A percentile compares a stretch with the other conserved stretches of the same genome.
Conservation (phyloP, 1,284 basidiomycete species). For the Pseudozyma tsukubaensis region DNA sequence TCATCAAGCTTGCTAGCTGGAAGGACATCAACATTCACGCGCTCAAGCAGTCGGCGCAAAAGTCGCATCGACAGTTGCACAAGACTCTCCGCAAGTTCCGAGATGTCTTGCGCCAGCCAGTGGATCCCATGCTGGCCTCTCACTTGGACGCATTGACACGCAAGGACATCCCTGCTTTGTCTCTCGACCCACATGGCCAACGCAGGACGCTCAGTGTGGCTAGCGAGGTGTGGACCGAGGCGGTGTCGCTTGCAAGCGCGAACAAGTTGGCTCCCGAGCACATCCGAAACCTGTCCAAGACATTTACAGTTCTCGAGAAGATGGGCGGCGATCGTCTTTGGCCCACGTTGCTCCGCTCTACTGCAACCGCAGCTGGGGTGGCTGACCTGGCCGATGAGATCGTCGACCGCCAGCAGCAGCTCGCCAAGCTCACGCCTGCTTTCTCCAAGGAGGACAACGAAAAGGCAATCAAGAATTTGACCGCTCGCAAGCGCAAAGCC, state of each 20-base stretch:
- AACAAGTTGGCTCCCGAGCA: constrained; percentile 35
- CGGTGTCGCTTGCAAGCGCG: constrained; percentile 16
- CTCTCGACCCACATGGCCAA: constrained; percentile 17
- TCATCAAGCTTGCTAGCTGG: constrained; percentile 97
- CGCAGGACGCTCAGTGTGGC: constrained; percentile 5
- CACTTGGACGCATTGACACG: constrained; percentile 44
- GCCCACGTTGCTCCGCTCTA: constrained; percentile 35
- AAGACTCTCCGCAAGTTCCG: constrained; percentile 91
- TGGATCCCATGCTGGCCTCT: constrained; percentile 64
- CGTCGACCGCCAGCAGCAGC: constrained; percentile 76
- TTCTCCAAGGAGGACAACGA: constrained; percentile 70
- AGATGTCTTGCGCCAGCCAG: constrained; percentile 83
- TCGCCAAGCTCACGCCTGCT: constrained; percentile 70
- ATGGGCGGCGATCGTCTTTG: constrained; percentile 37
- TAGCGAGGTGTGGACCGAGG: constrained; percentile 28
- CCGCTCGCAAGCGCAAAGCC: constrained; percentile 85
- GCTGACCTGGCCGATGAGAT: constrained; percentile 81
- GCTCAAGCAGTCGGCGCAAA: constrained; percentile 88
- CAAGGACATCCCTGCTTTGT: constrained; percentile 44
- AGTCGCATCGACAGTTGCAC: constrained; percentile 91
- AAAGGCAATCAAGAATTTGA: constrained; percentile 82
- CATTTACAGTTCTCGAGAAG: constrained; percentile 41
- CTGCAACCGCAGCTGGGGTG: constrained; percentile 64
- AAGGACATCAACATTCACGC: constrained; percentile 96
- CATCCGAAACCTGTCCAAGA: constrained; percentile 52